These are phyloP conservation scores for Pogostemon cablin DNA, from an alignment of 257 asterid species.

Conservation along the genomic window DNA sequence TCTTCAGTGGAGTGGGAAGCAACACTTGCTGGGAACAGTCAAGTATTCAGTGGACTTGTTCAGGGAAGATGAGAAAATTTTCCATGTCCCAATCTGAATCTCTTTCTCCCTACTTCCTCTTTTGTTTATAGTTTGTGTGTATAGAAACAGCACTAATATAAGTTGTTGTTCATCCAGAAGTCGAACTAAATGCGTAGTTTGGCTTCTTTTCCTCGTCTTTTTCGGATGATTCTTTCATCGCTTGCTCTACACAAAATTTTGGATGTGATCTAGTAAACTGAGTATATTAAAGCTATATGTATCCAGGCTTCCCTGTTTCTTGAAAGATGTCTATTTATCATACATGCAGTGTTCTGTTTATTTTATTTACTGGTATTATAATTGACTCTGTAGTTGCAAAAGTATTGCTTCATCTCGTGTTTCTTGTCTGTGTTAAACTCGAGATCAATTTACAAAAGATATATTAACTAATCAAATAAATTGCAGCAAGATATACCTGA, in stretches of 20 bases:
- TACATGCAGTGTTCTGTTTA: neutral
- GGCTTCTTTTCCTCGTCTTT: neutral
- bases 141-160: slow-evolving; percentile 29
- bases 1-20: slow-evolving; percentile 99
- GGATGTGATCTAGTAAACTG: slow-evolving; percentile 2
- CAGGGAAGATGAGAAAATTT: slow-evolving; percentile 67
- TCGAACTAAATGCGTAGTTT: slow-evolving; percentile 4
- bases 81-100: neutral
- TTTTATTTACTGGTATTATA: neutral
- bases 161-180: slow-evolving; percentile 1
- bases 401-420: too few relatives aligned
- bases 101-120: neutral
- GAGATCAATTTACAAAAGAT: too few relatives aligned
- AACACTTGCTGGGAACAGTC: slow-evolving; percentile 98
- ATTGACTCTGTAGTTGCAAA: neutral
- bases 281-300: slow-evolving; percentile 1
- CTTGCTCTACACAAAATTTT: slow-evolving; percentile 24
- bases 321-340: neutral
- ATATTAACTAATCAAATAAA: too few relatives aligned
- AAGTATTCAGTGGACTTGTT: slow-evolving; percentile 94
- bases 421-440: too few relatives aligned
- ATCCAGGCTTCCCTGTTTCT: neutral
- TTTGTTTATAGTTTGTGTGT: slow-evolving; percentile 31
- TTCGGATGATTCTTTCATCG: slow-evolving; percentile 27
- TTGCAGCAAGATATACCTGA: too few relatives aligned